phyloP scores from a whole-genome alignment of 345 rosid genomes.

The Eutrema japonicum region DNA sequence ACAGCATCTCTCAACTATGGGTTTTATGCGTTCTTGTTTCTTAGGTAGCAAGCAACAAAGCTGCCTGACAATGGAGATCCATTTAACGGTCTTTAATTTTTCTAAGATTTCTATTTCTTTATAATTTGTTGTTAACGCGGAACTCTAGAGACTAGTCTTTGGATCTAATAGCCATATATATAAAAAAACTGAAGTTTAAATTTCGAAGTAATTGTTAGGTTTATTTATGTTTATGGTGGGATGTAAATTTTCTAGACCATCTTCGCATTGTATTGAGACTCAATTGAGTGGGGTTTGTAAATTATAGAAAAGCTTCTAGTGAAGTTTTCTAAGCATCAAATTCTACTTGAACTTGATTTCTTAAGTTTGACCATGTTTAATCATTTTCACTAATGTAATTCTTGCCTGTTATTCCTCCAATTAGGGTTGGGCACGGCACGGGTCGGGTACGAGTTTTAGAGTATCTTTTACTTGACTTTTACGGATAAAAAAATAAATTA shows the following conservation, averaged over 20 bases:
- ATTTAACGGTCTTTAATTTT: slow-evolving; percentile 25
- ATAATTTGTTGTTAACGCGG: slow-evolving; percentile 21
- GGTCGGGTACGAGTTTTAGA: too few species aligned
- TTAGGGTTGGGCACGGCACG: too few species aligned
- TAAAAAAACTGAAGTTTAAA: background rate
- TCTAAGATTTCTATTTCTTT: slow-evolving; percentile 11
- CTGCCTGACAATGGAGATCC: slow-evolving; percentile 6
- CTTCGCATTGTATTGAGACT: slow-evolving; percentile 3
- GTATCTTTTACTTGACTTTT: too few species aligned
- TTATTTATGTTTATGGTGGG: slow-evolving; percentile 14
- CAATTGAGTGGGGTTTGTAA: background rate
- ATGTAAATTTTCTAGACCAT: slow-evolving; percentile 28
- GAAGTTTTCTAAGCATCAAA: background rate
- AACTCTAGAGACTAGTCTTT: slow-evolving; percentile 22
- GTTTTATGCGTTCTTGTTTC: slow-evolving; percentile 22
- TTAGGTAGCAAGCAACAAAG: slow-evolving; percentile 31
- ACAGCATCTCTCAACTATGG: background rate
- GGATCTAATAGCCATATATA: slow-evolving; percentile 24
- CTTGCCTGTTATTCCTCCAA: too few species aligned
- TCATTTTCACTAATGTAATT: too few species aligned
- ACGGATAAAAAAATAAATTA: too few species aligned
- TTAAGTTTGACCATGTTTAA: background rate
- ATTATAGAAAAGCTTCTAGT: slow-evolving; percentile 2
- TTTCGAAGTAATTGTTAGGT: slow-evolving; percentile 18
- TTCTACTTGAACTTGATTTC: background rate